Conservation (phyloP, 1,139 yeast species). For the Geotrichum restrictum region DNA sequence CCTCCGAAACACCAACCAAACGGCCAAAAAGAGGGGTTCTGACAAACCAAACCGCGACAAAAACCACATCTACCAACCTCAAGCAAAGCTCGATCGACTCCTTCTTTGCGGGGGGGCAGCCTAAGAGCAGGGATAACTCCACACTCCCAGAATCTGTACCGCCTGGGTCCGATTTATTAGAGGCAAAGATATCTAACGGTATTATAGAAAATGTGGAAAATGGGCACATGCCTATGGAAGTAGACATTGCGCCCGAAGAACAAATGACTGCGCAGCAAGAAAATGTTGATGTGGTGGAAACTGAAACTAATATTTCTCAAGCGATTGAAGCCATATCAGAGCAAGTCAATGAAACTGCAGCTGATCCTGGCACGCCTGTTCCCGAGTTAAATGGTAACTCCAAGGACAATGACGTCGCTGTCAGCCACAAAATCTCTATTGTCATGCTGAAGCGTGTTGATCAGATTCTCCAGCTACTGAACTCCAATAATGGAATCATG, state of each 20-base stretch:
- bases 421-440: constrained; percentile 8
- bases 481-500: constrained; percentile 36
- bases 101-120: not conserved
- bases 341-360: not conserved
- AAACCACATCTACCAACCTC: too few relatives aligned
- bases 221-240: not conserved
- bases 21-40: not conserved
- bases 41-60: not conserved
- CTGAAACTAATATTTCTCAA: constrained; percentile 7
- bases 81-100: constrained; percentile 8
- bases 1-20: not conserved
- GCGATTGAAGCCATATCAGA: constrained; percentile 8
- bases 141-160: not conserved
- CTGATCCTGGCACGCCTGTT: not conserved
- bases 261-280: too few relatives aligned
- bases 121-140: not conserved
- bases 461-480: constrained; percentile 34
- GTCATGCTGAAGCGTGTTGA: constrained; percentile 32
- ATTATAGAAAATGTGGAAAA: not conserved
- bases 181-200: not conserved
- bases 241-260: not conserved
- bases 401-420: too few relatives aligned
- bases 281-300: not conserved
- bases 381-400: too few relatives aligned
- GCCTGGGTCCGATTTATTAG: not conserved